Evolutionary conservation across 2,329 filamentous ascomycete genomes (phyloP).

Genomic region (Neocatenulostroma microsporum): DNA sequence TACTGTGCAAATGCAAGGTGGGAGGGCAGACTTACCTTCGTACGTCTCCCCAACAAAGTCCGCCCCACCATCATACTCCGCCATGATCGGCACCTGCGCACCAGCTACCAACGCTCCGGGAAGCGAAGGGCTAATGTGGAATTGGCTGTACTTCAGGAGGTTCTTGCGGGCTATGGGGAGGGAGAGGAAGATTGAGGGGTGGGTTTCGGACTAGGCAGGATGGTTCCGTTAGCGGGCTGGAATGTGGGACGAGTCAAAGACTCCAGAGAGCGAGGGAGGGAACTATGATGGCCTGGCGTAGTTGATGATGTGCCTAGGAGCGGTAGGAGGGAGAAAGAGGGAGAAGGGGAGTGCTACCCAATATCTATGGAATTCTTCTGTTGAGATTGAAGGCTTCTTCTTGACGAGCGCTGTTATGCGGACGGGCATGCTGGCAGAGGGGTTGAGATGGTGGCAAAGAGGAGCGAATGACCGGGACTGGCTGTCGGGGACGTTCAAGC

Average conservation of each 20-base stretch:
- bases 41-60: too few relatives aligned
- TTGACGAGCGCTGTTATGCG: constrained; percentile 1
- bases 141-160: constrained; percentile 2
- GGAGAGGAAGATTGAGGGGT: constrained; percentile 3
- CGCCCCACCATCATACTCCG: constrained; percentile 4
- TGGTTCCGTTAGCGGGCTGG: too few relatives aligned
- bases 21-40: too few relatives aligned
- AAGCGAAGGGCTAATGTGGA: background rate
- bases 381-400: background rate
- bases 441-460: background rate
- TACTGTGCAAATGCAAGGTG: too few relatives aligned
- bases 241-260: too few relatives aligned
- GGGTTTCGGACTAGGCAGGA: background rate
- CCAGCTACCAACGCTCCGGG: background rate
- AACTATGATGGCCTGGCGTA: too few relatives aligned
- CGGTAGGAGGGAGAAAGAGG: too few relatives aligned
- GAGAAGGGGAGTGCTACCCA: background rate
- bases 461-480: too few relatives aligned
- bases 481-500: too few relatives aligned
- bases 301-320: too few relatives aligned
- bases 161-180: constrained; percentile 4
- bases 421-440: constrained; percentile 1
- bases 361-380: constrained; percentile 2
- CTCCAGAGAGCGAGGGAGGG: too few relatives aligned
- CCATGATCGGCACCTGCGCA: background rate